Base-by-base conservation (phyloP, 805 yeast species). In the Hanseniaspora lindneri region DNA sequence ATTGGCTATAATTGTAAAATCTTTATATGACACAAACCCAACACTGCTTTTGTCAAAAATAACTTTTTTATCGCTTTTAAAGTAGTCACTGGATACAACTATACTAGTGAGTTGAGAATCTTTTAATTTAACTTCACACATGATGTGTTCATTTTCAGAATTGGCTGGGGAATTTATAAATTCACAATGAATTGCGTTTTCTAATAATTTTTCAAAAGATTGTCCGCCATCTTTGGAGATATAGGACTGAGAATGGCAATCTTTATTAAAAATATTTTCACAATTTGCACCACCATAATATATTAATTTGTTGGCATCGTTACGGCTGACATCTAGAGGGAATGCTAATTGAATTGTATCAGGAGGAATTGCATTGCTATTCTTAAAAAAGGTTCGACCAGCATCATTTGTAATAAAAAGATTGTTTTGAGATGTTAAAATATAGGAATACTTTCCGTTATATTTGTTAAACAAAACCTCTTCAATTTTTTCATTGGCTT, bases 1-100 rank as follows among this genome's bases (percentile, higher is more conserved):
- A 2, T 75, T 66, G 0, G 95, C 96, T 44, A 80, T 87, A 25
- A 89, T 75, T 21, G 83, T 66, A 56, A 74, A 89, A 25, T 75
- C 79, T 21, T 83, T 82, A 17, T 79, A 76, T 29, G 77, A 68
- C 17, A 92, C 86, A 54, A 77, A 79, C 0, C 94, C 96, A 37
- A 82, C 74, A 30, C 83, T 75, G 42, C 72, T 65, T 29, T 23
- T 19, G 2, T 76, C 76, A 56, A 80, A 75, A 3, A 74, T 57
- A 0, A 63, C 67, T 13, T 56, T 61, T 4, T 67, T 63, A 10
- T 64, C 66, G 4, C 57, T 55, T 20, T 64, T 54, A 60, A 79
- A 80, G 55, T 65, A 71, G 57, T 84, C 79, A 1, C 62, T 64
- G 6, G 84, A 70, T 1, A 83, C 70, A 11, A 74, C 59, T n/a